phyloP scores from a whole-genome alignment of 352 stramenopile species.

The Globisporangium carolinianum region DNA sequence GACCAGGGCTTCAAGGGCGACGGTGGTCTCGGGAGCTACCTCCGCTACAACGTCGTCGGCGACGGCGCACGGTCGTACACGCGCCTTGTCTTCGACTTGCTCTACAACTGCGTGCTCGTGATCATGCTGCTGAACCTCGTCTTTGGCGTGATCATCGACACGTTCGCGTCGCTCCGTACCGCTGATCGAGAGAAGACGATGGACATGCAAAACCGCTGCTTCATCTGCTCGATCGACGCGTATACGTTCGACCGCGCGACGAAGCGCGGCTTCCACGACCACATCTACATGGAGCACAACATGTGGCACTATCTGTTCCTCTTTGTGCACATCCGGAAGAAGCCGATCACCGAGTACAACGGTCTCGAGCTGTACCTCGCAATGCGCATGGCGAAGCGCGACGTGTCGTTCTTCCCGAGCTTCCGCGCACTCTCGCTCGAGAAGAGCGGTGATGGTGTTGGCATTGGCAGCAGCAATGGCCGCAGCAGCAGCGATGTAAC shows the following conservation, averaged over 20 bases:
- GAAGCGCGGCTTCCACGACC: constrained; percentile 62
- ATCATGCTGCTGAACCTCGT: constrained; percentile 73
- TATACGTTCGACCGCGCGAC: constrained; percentile 70
- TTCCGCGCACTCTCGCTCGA: constrained; percentile 53
- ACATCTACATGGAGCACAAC: constrained; percentile 73
- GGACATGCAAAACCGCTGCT: constrained; percentile 68
- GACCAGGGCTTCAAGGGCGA: constrained; percentile 69
- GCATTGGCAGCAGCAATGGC: constrained; percentile 7
- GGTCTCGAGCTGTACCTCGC: constrained; percentile 76
- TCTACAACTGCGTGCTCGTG: constrained; percentile 67
- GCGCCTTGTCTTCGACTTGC: constrained; percentile 50
- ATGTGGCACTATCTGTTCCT: constrained; percentile 80
- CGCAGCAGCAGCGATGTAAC: background rate
- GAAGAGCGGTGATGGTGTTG: constrained; percentile 6
- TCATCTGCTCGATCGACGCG: constrained; percentile 76
- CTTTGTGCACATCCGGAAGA: constrained; percentile 78
- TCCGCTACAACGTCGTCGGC: constrained; percentile 33
- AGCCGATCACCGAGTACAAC: constrained; percentile 71
- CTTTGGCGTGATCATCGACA: constrained; percentile 80
- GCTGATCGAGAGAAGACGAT: constrained; percentile 56
- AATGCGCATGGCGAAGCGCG: constrained; percentile 66
- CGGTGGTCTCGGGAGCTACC: constrained; percentile 46
- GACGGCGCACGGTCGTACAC: constrained; percentile 32
- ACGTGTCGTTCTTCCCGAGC: constrained; percentile 71
- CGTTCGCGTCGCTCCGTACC: constrained; percentile 61